Evolutionary conservation across 495 filamentous ascomycete genomes (phyloP).

Genomic region (Hypoxylon subgilvum): DNA sequence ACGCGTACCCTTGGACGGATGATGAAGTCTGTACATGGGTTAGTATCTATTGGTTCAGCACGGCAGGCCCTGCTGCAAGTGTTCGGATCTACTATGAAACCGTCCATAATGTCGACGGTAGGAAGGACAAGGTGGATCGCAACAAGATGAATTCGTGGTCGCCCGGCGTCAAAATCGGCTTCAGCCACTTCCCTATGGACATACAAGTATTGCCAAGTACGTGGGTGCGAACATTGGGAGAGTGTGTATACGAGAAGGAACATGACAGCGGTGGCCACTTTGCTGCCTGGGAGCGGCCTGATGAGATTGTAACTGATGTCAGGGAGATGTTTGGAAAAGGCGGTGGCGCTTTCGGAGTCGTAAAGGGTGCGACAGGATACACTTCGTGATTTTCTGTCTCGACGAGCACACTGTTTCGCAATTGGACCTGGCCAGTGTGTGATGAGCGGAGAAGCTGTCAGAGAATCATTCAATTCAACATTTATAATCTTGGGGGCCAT

Average conservation of each 20-base stretch:
- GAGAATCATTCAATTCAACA: too few species aligned
- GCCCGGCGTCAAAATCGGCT: constrained; percentile 59
- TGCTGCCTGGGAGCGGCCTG: constrained; percentile 65
- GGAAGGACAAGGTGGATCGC: constrained; percentile 31
- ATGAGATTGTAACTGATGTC: constrained; percentile 61
- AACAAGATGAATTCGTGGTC: constrained; percentile 36
- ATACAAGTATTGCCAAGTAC: constrained; percentile 55
- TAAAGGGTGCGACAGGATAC: constrained; percentile 46
- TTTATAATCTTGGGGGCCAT: too few species aligned
- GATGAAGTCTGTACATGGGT: constrained; percentile 72
- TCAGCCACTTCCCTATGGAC: constrained; percentile 63
- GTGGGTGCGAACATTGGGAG: constrained; percentile 61
- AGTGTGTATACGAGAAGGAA: constrained; percentile 61
- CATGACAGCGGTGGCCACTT: constrained; percentile 69
- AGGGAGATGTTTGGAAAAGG: constrained; percentile 60
- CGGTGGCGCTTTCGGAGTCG: constrained; percentile 38
- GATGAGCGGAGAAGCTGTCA: too few species aligned
- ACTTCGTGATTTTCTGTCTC: constrained; percentile 13
- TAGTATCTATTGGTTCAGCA: constrained; percentile 65
- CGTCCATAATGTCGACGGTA: constrained; percentile 30
- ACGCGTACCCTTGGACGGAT: constrained; percentile 69
- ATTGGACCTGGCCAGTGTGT: too few species aligned
- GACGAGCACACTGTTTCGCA: background rate
- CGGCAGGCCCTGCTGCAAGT: constrained; percentile 62
- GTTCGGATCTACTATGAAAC: constrained; percentile 68